Percentiles rank a stretch among this genome's conserved stretches.
These are phyloP conservation scores for Metarhizium brunneum DNA, from an alignment of 2,329 filamentous ascomycete genomes.

Conservation along the genomic window DNA sequence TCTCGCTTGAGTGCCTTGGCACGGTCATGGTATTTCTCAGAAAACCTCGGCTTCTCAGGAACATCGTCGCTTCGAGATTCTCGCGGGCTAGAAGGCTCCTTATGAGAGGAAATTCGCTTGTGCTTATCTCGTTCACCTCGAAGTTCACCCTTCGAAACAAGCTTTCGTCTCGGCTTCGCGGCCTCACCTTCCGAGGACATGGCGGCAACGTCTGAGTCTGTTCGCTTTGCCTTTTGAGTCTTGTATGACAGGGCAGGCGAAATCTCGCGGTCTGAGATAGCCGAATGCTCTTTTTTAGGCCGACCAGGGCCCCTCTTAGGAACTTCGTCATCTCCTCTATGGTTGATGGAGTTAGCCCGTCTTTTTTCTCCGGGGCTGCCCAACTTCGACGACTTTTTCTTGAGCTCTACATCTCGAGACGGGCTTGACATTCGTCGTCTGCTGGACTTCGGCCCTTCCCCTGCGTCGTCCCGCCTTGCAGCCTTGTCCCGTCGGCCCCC, in stretches of 20 bases:
- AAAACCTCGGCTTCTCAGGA: conserved; percentile 36
- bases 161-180: conserved; percentile 50
- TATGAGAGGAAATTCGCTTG: conserved; percentile 34
- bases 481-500: conserved; percentile 30
- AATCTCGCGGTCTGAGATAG: conserved; percentile 42
- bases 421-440: conserved; percentile 43
- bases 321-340: conserved; percentile 36
- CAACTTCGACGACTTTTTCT: conserved; percentile 33
- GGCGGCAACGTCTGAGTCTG: conserved; percentile 43
- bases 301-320: conserved; percentile 43
- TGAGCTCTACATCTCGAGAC: conserved; percentile 32
- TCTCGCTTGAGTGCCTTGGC: conserved; percentile 53
- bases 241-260: conserved; percentile 41
- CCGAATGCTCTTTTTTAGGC: conserved; percentile 45
- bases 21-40: conserved; percentile 49
- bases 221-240: conserved; percentile 39
- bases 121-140: conserved; percentile 51
- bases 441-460: conserved; percentile 32
- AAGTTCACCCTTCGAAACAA: conserved; percentile 54
- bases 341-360: conserved; percentile 30
- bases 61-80: conserved; percentile 40
- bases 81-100: conserved; percentile 44
- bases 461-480: conserved; percentile 31
- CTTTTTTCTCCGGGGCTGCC: conserved; percentile 41
- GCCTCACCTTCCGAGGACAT: conserved; percentile 48